These are phyloP conservation scores for Dothistroma septosporum DNA, from an alignment of 2,329 filamentous ascomycete species.

Conservation along the genomic window DNA sequence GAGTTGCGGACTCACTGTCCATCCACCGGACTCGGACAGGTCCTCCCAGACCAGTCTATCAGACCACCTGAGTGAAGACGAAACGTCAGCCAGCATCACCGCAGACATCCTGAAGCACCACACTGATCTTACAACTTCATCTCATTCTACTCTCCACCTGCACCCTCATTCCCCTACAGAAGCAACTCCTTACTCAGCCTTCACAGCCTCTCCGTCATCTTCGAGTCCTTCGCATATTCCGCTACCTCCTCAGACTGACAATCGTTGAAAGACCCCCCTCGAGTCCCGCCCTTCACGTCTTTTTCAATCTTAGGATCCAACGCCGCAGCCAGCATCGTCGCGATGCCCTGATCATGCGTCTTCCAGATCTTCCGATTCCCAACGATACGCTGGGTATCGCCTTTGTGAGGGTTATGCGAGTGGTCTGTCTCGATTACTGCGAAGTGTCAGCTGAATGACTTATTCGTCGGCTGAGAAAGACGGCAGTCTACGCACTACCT, in stretches of 20 bases:
- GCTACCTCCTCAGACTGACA: conserved; percentile 32
- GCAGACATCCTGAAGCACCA: too few species aligned
- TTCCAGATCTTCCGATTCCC: conserved; percentile 32
- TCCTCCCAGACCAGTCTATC: background rate
- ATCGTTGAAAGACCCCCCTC: conserved; percentile 31
- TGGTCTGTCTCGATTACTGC: conserved; percentile 17
- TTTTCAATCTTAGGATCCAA: conserved; percentile 40
- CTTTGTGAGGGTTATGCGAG: conserved; percentile 7
- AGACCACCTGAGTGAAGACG: too few species aligned
- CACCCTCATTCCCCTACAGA: background rate
- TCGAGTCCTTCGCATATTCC: conserved; percentile 36
- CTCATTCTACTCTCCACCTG: background rate
- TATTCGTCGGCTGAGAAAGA: too few species aligned
- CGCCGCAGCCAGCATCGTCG: conserved; percentile 43
- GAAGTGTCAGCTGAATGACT: background rate
- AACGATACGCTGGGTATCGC: conserved; percentile 9
- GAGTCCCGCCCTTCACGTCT: conserved; percentile 24
- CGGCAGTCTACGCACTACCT: conserved; percentile 35
- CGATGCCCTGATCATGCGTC: conserved; percentile 41
- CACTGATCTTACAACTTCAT: background rate
- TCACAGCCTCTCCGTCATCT: conserved; percentile 39
- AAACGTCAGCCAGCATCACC: too few species aligned
- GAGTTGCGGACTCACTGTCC: too few species aligned
- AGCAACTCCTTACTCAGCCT: conserved; percentile 33
- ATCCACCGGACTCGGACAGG: too few species aligned